A percentile compares a stretch with the other conserved stretches of the same genome.
Evolutionary conservation across 2,329 filamentous ascomycete species (phyloP).

Genomic region (Aspergillus texensis): DNA sequence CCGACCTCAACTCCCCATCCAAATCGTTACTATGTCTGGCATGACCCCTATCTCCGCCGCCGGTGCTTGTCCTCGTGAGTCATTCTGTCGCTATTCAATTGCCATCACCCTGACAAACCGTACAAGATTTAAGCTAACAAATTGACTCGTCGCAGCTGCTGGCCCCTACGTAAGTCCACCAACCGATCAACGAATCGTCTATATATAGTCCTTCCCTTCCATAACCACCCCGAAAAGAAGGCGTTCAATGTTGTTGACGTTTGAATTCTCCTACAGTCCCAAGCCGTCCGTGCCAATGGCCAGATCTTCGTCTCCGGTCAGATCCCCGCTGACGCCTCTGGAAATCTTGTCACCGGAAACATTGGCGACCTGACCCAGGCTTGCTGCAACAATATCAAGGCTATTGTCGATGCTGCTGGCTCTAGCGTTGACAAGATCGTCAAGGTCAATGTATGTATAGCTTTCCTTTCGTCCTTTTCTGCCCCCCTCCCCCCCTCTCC

Average conservation of each 20-base stretch:
- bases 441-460: slow-evolving; percentile 68
- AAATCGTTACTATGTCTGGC: slow-evolving; percentile 38
- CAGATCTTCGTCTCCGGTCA: slow-evolving; percentile 74
- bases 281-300: slow-evolving; percentile 68
- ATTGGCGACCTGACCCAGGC: slow-evolving; percentile 70
- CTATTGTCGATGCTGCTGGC: slow-evolving; percentile 80
- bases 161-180: slow-evolving; percentile 46
- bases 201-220: not conserved
- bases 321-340: slow-evolving; percentile 70
- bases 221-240: not conserved
- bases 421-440: slow-evolving; percentile 78
- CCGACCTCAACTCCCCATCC: slow-evolving; percentile 12
- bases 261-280: slow-evolving; percentile 38
- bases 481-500: too few relatives aligned
- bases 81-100: not conserved
- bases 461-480: not conserved
- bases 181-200: not conserved
- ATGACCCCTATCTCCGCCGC: slow-evolving; percentile 44
- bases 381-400: slow-evolving; percentile 78
- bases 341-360: slow-evolving; percentile 64
- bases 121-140: slow-evolving; percentile 10
- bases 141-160: slow-evolving; percentile 31
- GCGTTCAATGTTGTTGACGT: not conserved
- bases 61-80: slow-evolving; percentile 51
- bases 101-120: not conserved